A percentile compares a stretch with the other conserved stretches of the same genome.
These are phyloP conservation scores for Vanderwaltozyma tropicalis DNA, from an alignment of 805 yeast genomes.

Conservation along the genomic window DNA sequence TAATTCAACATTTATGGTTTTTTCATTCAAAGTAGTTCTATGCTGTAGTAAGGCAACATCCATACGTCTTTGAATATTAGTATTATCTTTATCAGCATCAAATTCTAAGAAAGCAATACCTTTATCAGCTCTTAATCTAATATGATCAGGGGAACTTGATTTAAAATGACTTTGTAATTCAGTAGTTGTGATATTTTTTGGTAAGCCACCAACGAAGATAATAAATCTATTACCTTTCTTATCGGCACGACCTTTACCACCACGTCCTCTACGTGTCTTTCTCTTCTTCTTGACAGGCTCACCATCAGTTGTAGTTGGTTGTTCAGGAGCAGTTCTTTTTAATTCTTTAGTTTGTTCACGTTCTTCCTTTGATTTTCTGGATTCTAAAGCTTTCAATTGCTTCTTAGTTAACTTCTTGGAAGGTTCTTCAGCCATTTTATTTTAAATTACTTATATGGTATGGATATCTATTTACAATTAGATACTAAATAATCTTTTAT, in stretches of 20 bases:
- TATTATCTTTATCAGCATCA: constrained; percentile 33
- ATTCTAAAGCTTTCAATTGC: constrained; percentile 28
- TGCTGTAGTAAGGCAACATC: constrained; percentile 79
- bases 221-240: constrained; percentile 57
- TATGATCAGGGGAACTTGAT: constrained; percentile 56
- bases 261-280: constrained; percentile 50
- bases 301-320: constrained; percentile 18
- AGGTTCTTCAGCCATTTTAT: constrained; percentile 6
- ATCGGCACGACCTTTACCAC: constrained; percentile 66
- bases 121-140: constrained; percentile 73
- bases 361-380: constrained; percentile 25
- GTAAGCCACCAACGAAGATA: constrained; percentile 83
- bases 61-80: constrained; percentile 65
- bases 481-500: too few species aligned
- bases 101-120: constrained; percentile 92
- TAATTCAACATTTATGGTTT: constrained; percentile 88
- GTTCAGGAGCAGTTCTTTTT: constrained; percentile 20
- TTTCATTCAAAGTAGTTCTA: constrained; percentile 53
- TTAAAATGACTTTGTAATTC: constrained; percentile 66
- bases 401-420: constrained; percentile 29
- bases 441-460: too few species aligned
- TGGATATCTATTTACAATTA: too few species aligned
- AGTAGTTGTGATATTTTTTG: constrained; percentile 54
- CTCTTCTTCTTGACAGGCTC: constrained; percentile 43
- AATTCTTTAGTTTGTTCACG: constrained; percentile 14